Evolutionary conservation across 495 filamentous ascomycete genomes (phyloP).

Genomic region (Podospora appendiculata): DNA sequence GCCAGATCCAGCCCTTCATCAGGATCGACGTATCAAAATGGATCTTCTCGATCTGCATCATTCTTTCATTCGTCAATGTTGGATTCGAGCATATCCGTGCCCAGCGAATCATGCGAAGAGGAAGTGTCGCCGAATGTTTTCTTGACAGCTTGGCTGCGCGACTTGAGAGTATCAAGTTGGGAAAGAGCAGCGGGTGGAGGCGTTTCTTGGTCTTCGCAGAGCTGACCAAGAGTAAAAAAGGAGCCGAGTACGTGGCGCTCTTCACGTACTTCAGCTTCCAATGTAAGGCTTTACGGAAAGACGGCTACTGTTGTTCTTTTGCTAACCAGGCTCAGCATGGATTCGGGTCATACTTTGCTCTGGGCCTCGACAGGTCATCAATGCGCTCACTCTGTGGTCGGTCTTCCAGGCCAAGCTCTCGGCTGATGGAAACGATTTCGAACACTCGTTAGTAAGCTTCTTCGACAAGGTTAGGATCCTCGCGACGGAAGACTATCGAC

Average conservation of each 20-base stretch:
- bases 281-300: slow-evolving; percentile 41
- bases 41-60: slow-evolving; percentile 86
- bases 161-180: slow-evolving; percentile 67
- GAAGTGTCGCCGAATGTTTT: slow-evolving; percentile 84
- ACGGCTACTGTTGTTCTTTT: not conserved
- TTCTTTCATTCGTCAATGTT: slow-evolving; percentile 73
- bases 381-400: slow-evolving; percentile 78
- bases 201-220: slow-evolving; percentile 89
- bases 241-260: slow-evolving; percentile 81
- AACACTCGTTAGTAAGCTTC: slow-evolving; percentile 51
- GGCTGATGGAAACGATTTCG: slow-evolving; percentile 49
- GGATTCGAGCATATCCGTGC: slow-evolving; percentile 71
- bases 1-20: slow-evolving; percentile 39
- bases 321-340: slow-evolving; percentile 48
- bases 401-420: slow-evolving; percentile 61
- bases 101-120: slow-evolving; percentile 66
- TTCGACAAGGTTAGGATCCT: slow-evolving; percentile 69
- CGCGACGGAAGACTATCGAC: slow-evolving; percentile 59
- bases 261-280: slow-evolving; percentile 95
- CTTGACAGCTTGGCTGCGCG: slow-evolving; percentile 79
- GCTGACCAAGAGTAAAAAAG: slow-evolving; percentile 85
- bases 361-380: slow-evolving; percentile 83
- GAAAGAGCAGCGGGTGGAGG: slow-evolving; percentile 62
- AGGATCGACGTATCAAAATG: slow-evolving; percentile 66
- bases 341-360: slow-evolving; percentile 81